phyloP scores from a whole-genome alignment of 805 yeast species.

The Nakazawaea anatomiae region DNA sequence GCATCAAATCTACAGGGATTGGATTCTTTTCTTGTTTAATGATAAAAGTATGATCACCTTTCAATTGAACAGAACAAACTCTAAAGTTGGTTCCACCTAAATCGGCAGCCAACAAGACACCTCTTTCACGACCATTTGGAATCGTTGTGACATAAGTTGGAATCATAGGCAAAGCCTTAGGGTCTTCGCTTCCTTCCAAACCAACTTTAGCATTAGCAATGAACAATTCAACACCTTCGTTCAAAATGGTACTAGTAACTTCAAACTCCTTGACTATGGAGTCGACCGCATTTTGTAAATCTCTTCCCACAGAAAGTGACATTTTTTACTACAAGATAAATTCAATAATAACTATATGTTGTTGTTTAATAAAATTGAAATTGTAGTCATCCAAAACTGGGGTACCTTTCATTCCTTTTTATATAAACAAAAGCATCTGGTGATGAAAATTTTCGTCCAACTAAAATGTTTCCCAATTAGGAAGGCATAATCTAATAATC shows the following conservation, averaged over 20 bases:
- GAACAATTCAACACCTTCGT: conserved; percentile 48
- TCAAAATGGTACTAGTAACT: conserved; percentile 35
- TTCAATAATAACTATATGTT: no score
- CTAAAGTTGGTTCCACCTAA: conserved; percentile 96
- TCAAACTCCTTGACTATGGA: conserved; percentile 34
- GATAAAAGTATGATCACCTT: conserved; percentile 74
- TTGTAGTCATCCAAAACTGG: not conserved
- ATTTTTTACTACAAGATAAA: not conserved
- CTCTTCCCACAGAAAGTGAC: conserved; percentile 1
- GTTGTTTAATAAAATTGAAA: no score
- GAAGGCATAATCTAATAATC: not conserved
- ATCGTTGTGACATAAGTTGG: conserved; percentile 83
- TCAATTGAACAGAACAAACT: conserved; percentile 79
- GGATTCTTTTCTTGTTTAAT: conserved; percentile 72
- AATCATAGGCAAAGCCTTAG: conserved; percentile 75
- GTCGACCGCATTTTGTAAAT: conserved; percentile 22
- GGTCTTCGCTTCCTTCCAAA: conserved; percentile 33
- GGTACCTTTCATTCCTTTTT: not conserved
- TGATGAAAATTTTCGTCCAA: not conserved
- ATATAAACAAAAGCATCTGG: not conserved
- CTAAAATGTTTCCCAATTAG: not conserved
- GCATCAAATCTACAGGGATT: conserved; percentile 74
- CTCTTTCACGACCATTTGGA: conserved; percentile 83
- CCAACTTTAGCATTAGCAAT: conserved; percentile 59
- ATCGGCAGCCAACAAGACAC: conserved; percentile 84